phyloP scores from a whole-genome alignment of 495 filamentous ascomycete genomes.

The Pseudotulostoma volvatum region DNA sequence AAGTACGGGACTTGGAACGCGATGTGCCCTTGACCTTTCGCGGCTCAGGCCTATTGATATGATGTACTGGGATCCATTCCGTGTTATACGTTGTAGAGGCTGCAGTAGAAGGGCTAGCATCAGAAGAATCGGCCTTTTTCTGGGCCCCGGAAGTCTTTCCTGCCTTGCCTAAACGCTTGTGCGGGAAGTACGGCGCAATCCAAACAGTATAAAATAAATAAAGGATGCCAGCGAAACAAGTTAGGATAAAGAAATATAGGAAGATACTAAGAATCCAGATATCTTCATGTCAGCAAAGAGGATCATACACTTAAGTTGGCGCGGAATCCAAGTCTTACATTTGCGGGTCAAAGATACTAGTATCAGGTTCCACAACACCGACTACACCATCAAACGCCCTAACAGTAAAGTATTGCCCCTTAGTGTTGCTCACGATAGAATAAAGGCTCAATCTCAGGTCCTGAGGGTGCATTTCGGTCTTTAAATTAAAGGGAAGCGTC shows the following conservation, averaged over 20 bases:
- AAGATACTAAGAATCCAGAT: conserved; percentile 49
- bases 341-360: conserved; percentile 87
- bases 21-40: conserved; percentile 60
- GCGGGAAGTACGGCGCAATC: conserved; percentile 91
- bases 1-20: conserved; percentile 37
- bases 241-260: conserved; percentile 83
- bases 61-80: conserved; percentile 86
- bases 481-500: conserved; percentile 66
- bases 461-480: conserved; percentile 84
- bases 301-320: conserved; percentile 2
- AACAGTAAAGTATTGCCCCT: conserved; percentile 55
- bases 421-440: conserved; percentile 48
- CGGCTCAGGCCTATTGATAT: conserved; percentile 74
- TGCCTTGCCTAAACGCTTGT: conserved; percentile 59
- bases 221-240: conserved; percentile 56
- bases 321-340: conserved; percentile 43
- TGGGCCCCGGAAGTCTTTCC: conserved; percentile 34
- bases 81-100: conserved; percentile 70
- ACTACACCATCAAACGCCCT: conserved; percentile 77
- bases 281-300: conserved; percentile 10
- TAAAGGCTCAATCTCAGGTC: conserved; percentile 67
- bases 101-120: conserved; percentile 50
- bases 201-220: conserved; percentile 98
- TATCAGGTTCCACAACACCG: conserved; percentile 79
- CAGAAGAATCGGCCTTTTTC: conserved; percentile 45